A percentile compares a stretch with the other conserved stretches of the same genome.
Conservation (phyloP, 768 basidiomycete genomes). For the Neoboletus magnificus region DNA sequence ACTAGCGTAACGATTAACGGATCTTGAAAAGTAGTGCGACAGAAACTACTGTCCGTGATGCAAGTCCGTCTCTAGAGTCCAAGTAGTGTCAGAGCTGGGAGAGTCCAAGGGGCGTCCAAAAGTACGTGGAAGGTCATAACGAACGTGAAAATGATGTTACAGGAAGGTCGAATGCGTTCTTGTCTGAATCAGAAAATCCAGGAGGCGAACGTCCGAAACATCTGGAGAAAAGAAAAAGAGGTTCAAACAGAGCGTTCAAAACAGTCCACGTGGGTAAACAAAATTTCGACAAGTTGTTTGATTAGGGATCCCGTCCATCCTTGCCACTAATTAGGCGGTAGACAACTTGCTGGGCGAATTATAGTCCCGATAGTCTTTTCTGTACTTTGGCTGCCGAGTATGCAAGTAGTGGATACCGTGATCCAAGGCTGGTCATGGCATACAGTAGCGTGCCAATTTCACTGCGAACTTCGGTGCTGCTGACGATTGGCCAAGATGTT, state of each 20-base stretch:
- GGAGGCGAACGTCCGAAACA: conserved; percentile 4
- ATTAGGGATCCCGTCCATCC: neutral
- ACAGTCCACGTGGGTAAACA: conserved; percentile 9
- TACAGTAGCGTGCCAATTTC: conserved; percentile 61
- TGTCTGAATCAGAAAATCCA: conserved; percentile 5
- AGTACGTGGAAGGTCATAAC: conserved; percentile 22
- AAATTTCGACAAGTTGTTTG: neutral
- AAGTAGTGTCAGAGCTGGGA: conserved; percentile 14
- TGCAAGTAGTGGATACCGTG: conserved; percentile 56
- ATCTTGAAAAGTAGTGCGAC: conserved; percentile 9
- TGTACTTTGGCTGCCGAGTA: conserved; percentile 31
- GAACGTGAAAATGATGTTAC: conserved; percentile 19
- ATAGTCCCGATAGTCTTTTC: conserved; percentile 31
- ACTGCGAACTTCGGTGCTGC: conserved; percentile 54
- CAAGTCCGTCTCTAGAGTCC: conserved; percentile 30
- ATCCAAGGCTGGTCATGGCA: conserved; percentile 59
- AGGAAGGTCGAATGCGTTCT: conserved; percentile 10
- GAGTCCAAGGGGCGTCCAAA: conserved; percentile 23
- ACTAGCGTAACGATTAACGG: conserved; percentile 30
- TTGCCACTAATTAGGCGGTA: conserved; percentile 1
- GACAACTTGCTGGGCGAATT: conserved; percentile 5
- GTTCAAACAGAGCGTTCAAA: conserved; percentile 4
- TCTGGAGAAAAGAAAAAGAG: conserved; percentile 1
- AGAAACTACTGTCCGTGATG: conserved; percentile 16
- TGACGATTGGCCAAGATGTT: conserved; percentile 58